Evolutionary conservation across 1,139 yeast species (phyloP).

Genomic region (Pichia cactophila): DNA sequence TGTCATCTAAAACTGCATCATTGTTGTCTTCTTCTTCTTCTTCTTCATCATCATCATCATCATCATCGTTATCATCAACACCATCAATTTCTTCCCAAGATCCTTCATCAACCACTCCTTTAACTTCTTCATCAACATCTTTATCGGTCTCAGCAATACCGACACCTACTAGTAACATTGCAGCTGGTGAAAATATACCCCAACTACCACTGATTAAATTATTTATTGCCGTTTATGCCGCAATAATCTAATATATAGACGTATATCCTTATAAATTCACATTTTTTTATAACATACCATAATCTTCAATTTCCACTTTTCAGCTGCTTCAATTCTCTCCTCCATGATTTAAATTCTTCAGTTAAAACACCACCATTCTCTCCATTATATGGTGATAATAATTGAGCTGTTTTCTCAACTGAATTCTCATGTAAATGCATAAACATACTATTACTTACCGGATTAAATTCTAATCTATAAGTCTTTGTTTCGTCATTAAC

Average conservation of each 20-base stretch:
- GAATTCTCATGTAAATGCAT: constrained; percentile 33
- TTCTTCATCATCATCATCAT: not conserved
- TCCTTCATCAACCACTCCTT: no score
- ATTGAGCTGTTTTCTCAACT: constrained; percentile 11
- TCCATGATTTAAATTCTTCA: constrained; percentile 56
- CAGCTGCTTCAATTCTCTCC: constrained; percentile 26
- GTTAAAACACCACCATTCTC: constrained; percentile 35
- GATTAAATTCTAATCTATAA: constrained; percentile 38
- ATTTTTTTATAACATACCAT: not conserved
- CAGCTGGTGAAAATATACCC: not conserved
- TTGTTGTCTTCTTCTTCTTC: not conserved
- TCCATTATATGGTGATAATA: constrained; percentile 29
- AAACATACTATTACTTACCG: constrained; percentile 30
- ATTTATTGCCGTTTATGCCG: not conserved
- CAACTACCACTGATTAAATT: not conserved
- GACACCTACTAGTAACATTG: not conserved
- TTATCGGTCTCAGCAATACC: not conserved
- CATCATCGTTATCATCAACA: not conserved
- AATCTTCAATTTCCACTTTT: not conserved
- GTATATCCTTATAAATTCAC: not conserved
- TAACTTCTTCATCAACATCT: not conserved
- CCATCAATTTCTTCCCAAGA: not conserved
- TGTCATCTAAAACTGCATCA: not conserved
- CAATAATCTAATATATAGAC: not conserved
- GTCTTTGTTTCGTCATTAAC: constrained; percentile 43